A percentile compares a stretch with the other conserved stretches of the same genome.
Conservation (phyloP, 2,329 filamentous ascomycete species). For the Claviceps fusiformis region DNA sequence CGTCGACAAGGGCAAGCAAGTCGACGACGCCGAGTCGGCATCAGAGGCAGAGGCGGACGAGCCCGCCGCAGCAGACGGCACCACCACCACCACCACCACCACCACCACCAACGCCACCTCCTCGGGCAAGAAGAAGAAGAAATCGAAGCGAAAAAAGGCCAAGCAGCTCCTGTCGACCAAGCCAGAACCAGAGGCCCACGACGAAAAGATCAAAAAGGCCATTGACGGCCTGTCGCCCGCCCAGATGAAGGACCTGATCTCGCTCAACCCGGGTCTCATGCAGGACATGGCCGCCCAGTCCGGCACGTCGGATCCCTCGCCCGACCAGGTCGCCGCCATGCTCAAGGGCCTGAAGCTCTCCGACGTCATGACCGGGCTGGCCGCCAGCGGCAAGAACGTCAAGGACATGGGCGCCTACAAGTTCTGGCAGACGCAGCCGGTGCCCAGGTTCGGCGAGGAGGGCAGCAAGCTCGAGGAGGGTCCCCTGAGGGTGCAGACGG, state of each 20-base stretch:
- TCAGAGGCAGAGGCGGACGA: constrained; percentile 36
- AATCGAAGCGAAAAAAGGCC: constrained; percentile 51
- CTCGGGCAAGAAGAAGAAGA: constrained; percentile 32
- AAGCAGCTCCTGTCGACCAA: constrained; percentile 29
- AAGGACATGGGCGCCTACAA: constrained; percentile 97
- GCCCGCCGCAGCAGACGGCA: constrained; percentile 23
- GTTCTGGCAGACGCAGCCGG: constrained; percentile 97
- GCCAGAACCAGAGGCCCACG: constrained; percentile 22
- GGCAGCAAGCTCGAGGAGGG: constrained; percentile 54
- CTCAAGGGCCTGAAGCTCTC: constrained; percentile 52
- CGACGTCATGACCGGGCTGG: constrained; percentile 62
- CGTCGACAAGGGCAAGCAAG: constrained; percentile 34
- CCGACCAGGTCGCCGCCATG: constrained; percentile 34
- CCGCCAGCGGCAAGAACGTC: constrained; percentile 70
- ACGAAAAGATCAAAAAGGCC: constrained; percentile 30
- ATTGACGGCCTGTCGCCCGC: constrained; percentile 39
- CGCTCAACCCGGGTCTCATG: constrained; percentile 59
- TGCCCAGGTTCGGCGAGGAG: constrained; percentile 63
- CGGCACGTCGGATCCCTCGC: constrained; percentile 21
- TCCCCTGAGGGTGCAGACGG: constrained; percentile 66
- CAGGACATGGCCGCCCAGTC: constrained; percentile 34
- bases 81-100: constrained; percentile 14
- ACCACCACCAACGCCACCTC: constrained; percentile 13
- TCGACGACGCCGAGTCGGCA: constrained; percentile 29
- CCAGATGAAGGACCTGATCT: constrained; percentile 52